These are phyloP conservation scores for slime mould (Dictyostelium discoideum) DNA, from an alignment of 78 protist species.

Conservation along the genomic window dicty_2.7 NC_007089.4:2891501-2892000, in stretches of 20 bases:
- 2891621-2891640: not conserved
- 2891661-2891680: not conserved
- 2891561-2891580: not conserved
- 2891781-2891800: not conserved
- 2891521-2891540: not conserved
- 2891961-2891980: not conserved
- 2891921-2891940: not conserved
- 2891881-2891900: not conserved
- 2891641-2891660: slow-evolving; percentile 7
- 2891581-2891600: not conserved
- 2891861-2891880: slow-evolving; percentile 24
- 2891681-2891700: not conserved
- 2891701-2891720: slow-evolving; percentile 27
- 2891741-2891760: not conserved
- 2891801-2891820: not conserved
- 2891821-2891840: slow-evolving; percentile 3
- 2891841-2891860: not conserved
- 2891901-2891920: not conserved
- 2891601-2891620: not conserved
- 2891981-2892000: not conserved
- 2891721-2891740: slow-evolving; percentile 30
- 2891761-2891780: not conserved
- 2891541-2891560: not conserved
- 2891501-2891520: not conserved
- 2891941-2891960: not conserved